phyloP scores from a whole-genome alignment of 2,329 filamentous ascomycete species.

The Cryoendolithus antarcticus region DNA sequence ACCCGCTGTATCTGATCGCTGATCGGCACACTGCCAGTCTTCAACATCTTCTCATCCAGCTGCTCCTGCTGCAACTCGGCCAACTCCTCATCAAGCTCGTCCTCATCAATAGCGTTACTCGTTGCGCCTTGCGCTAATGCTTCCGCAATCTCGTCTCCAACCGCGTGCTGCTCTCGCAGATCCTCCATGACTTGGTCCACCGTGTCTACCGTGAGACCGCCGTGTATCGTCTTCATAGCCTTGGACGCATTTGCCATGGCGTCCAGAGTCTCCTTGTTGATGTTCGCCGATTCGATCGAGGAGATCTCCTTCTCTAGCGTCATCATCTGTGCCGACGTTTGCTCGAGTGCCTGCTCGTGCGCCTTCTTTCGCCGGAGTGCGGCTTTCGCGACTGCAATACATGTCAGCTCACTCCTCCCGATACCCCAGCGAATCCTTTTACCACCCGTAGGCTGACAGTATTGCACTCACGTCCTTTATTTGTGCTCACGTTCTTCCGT shows the following conservation, averaged over 20 bases:
- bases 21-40: constrained; percentile 74
- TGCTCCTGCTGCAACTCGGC: constrained; percentile 81
- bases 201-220: constrained; percentile 80
- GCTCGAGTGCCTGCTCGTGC: constrained; percentile 81
- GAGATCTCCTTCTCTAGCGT: constrained; percentile 94
- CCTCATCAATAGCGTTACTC: constrained; percentile 68
- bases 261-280: constrained; percentile 90
- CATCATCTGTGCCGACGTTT: constrained; percentile 78
- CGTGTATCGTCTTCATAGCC: constrained; percentile 90
- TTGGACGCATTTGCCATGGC: constrained; percentile 85
- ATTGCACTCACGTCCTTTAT: constrained; percentile 67
- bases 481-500: constrained; percentile 73
- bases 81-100: constrained; percentile 74
- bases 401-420: constrained; percentile 7
- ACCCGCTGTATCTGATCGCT: constrained; percentile 63
- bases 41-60: constrained; percentile 86
- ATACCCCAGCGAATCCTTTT: too few species aligned
- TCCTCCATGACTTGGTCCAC: constrained; percentile 93
- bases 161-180: constrained; percentile 79
- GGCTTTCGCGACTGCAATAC: constrained; percentile 63
- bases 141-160: constrained; percentile 84
- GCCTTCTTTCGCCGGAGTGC: constrained; percentile 90
- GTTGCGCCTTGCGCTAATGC: constrained; percentile 62
- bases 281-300: constrained; percentile 93
- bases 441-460: too few species aligned